phyloP scores from a whole-genome alignment of 2,329 filamentous ascomycete species.

The Pochonia chlamydosporia region DNA sequence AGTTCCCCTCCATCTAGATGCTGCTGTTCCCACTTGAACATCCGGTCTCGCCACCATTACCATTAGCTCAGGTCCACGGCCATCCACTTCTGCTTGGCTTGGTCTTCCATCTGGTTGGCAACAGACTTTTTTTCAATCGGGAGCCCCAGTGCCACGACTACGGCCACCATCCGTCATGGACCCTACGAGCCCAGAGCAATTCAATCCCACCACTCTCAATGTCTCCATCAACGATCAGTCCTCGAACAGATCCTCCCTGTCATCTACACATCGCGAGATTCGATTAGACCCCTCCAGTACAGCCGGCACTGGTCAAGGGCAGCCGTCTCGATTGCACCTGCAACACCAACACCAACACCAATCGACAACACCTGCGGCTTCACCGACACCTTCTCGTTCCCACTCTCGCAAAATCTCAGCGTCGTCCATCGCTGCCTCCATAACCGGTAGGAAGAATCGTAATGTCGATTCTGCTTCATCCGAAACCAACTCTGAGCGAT shows the following conservation, averaged over 20 bases:
- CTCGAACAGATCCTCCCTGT: background rate
- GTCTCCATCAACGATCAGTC: constrained; percentile 5
- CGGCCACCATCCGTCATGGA: constrained; percentile 5
- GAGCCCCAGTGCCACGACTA: background rate
- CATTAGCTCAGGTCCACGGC: background rate
- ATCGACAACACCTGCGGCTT: background rate
- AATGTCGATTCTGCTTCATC: constrained; percentile 55
- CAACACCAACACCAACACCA: constrained; percentile 10
- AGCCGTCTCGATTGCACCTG: background rate
- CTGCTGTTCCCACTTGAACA: background rate
- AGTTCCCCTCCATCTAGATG: no score
- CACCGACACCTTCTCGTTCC: background rate
- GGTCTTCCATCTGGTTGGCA: no score
- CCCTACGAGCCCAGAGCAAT: constrained; percentile 5
- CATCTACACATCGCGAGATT: background rate
- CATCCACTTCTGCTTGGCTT: no score
- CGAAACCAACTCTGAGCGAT: constrained; percentile 50
- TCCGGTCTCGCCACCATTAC: background rate
- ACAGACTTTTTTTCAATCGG: constrained; percentile 1
- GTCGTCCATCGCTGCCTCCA: constrained; percentile 29
- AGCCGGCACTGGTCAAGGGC: background rate
- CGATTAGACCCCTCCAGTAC: background rate
- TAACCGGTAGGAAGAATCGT: constrained; percentile 46
- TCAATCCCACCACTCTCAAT: background rate
- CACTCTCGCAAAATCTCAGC: constrained; percentile 35